phyloP scores from a whole-genome alignment of 2,329 filamentous ascomycete genomes.

The Penicillium sp. region DNA sequence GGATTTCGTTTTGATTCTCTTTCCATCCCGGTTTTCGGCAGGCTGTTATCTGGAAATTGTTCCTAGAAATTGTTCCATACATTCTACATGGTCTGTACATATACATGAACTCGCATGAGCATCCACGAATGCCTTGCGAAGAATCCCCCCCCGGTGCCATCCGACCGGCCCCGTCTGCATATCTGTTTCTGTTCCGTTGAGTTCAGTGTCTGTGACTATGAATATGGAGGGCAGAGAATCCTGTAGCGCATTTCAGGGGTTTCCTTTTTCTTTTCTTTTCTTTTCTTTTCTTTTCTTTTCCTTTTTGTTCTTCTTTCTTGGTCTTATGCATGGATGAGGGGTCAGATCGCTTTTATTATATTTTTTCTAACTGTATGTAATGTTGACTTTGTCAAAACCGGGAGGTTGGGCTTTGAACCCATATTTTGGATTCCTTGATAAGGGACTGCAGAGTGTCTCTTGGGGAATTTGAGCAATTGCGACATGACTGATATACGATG shows the following conservation, averaged over 20 bases:
- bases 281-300: slow-evolving; percentile 1
- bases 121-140: slow-evolving; percentile 17
- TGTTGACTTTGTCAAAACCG: slow-evolving; percentile 17
- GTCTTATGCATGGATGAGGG: slow-evolving; percentile 9
- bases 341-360: not conserved
- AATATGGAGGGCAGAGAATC: not conserved
- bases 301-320: slow-evolving; percentile 9
- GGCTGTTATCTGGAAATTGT: slow-evolving; percentile 15
- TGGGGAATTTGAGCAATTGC: slow-evolving; percentile 8
- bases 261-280: slow-evolving; percentile 3
- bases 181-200: slow-evolving; percentile 2
- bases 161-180: not conserved
- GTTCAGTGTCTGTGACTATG: slow-evolving; percentile 1
- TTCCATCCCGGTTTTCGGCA: slow-evolving; percentile 2
- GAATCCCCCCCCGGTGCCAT: not conserved
- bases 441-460: slow-evolving; percentile 3
- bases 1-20: slow-evolving; percentile 4
- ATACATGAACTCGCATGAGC: slow-evolving; percentile 20
- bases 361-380: slow-evolving; percentile 26
- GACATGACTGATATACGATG: slow-evolving; percentile 20
- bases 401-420: slow-evolving; percentile 6
- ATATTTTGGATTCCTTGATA: slow-evolving; percentile 2
- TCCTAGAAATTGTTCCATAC: slow-evolving; percentile 23
- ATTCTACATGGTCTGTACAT: slow-evolving; percentile 36
- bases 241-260: not conserved